These are phyloP conservation scores for Aureobasidium sp. DNA, from an alignment of 2,329 filamentous ascomycete genomes.

Conservation along the genomic window DNA sequence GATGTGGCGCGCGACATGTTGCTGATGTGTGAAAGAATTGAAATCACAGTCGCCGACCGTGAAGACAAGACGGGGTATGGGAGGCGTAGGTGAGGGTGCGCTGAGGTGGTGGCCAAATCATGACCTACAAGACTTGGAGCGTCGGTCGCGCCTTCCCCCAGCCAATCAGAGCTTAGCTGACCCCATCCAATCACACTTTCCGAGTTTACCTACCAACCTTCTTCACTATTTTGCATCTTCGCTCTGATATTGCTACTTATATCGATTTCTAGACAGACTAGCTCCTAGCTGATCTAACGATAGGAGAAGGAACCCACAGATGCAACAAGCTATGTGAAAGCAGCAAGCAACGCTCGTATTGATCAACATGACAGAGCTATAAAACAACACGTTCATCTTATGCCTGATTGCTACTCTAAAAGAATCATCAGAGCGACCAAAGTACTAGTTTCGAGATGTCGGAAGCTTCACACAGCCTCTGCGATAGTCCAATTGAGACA, in stretches of 20 bases:
- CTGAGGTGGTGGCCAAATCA: neutral
- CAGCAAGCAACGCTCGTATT: neutral
- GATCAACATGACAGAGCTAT: neutral
- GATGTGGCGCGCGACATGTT: slow-evolving; percentile 14
- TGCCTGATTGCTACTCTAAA: neutral
- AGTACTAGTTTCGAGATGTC: neutral
- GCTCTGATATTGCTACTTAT: neutral
- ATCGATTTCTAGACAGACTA: too few species aligned
- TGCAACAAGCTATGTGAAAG: too few species aligned
- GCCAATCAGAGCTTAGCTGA: neutral
- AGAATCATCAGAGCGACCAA: neutral
- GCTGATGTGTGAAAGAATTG: neutral
- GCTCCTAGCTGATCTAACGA: too few species aligned
- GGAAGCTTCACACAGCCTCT: neutral
- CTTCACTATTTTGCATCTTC: neutral
- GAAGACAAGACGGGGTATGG: slow-evolving; percentile 6
- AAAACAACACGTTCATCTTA: neutral
- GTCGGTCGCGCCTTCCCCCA: too few species aligned
- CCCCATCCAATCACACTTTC: neutral
- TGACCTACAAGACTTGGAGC: neutral
- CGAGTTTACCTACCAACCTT: neutral
- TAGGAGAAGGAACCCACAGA: too few species aligned
- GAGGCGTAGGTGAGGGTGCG: neutral
- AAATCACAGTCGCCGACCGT: slow-evolving; percentile 4
- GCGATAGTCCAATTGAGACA: neutral